Base-by-base conservation (phyloP, 73 alveolate species). In the Paramecium sonneborni region DNA sequence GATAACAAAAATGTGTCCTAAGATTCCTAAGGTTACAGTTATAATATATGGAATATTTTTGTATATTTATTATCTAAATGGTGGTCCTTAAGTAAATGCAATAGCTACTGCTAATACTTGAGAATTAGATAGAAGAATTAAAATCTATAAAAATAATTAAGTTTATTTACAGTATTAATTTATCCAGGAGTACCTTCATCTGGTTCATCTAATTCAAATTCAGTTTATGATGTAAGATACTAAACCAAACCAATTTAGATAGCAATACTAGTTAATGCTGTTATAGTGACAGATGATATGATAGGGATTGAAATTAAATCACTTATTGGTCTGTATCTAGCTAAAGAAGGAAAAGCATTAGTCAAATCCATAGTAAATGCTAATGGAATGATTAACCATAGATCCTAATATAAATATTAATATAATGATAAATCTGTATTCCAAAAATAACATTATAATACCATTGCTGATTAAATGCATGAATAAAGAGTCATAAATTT, bases 401-500 rank as follows among this genome's bases (percentile, higher is more conserved):
- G 89, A 92, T 98, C 99, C 43, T 96, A 96, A 76, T 96, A 92
- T 43, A 98, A 88, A 96, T 87, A 98, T 92, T 98, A 97, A 85
- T 76, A 92, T 92, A 95, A 98, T 15, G 97, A 85, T 85, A 97
- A 94, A 82, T 95, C 96, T 44, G 96, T 57, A 24, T 91, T 95
- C 57, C 85, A 52, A 39, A 86, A 93, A 96, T 95, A 97, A 28
- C 94, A 68, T n/a, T 94, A 62, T 3, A 95, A 93, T 0, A 96
- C 98, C 55, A 95, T 72, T 32, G 93, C 86, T 84, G 93, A 95
- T 93, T 97, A 98, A 76, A 98, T 96, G 88, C 96, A 85, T 7
- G 98, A 95, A 91, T 97, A 98, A 24, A 98, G 95, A 92, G 95
- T 97, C 97, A 98, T 97, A 95, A 95, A 97, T 92, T 98, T 98